Conservation (phyloP, 192 early-diverging fungal species). For the Chytriomyces sp. region DNA sequence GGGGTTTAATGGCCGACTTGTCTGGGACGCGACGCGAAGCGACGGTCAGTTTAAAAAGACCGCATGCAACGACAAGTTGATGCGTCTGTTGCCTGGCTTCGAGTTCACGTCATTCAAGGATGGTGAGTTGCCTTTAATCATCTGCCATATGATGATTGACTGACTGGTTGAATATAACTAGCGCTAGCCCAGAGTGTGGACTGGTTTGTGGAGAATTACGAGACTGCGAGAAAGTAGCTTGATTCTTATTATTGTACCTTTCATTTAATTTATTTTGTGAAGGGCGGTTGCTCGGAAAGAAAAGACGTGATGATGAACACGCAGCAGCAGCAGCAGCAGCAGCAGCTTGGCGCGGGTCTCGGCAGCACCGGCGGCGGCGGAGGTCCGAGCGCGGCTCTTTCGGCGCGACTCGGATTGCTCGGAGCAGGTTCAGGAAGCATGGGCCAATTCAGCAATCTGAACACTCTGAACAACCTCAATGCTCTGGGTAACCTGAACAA, state of each 20-base stretch:
- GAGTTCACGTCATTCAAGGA: slow-evolving; percentile 76
- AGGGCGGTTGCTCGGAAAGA: too few species aligned
- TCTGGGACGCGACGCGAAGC: slow-evolving; percentile 71
- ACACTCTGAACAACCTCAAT: too few species aligned
- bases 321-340: slow-evolving; percentile 19
- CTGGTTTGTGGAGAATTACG: slow-evolving; percentile 72
- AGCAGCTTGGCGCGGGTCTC: background rate
- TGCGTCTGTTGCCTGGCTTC: slow-evolving; percentile 70
- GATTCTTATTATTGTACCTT: background rate
- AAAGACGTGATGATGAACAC: background rate
- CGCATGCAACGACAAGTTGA: slow-evolving; percentile 77
- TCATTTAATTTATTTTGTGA: too few species aligned
- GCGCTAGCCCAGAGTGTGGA: slow-evolving; percentile 69
- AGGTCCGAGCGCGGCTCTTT: slow-evolving; percentile 2
- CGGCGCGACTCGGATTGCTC: background rate
- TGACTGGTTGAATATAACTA: slow-evolving; percentile 1
- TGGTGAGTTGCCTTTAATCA: slow-evolving; percentile 42
- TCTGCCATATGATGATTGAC: slow-evolving; percentile 5
- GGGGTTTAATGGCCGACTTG: slow-evolving; percentile 62
- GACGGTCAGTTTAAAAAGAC: slow-evolving; percentile 88
- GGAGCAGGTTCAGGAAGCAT: too few species aligned
- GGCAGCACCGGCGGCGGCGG: slow-evolving; percentile 11
- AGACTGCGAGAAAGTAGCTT: slow-evolving; percentile 14
- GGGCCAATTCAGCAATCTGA: too few species aligned
- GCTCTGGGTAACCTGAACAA: too few species aligned